phyloP scores from a whole-genome alignment of 108 stramenopile genomes.

The Nannochloropsis salina region DNA sequence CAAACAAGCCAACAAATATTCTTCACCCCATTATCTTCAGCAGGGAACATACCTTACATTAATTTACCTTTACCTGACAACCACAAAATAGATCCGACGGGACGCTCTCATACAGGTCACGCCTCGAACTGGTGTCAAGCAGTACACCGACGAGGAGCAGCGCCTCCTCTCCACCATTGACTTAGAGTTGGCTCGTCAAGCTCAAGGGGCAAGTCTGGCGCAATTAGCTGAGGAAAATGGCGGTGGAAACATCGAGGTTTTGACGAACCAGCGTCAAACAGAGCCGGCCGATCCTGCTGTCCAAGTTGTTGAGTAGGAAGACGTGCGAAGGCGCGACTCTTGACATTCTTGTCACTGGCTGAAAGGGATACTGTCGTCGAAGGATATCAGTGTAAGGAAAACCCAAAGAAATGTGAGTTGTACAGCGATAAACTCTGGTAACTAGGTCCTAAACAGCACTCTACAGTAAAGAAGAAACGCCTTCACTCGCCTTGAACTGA shows the following conservation, averaged over 20 bases:
- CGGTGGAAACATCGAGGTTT: not conserved
- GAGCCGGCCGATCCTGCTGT: not conserved
- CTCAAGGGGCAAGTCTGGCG: slow-evolving; percentile 17
- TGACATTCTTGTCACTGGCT: too few relatives aligned
- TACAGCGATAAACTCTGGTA: too few relatives aligned
- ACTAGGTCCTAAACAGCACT: too few relatives aligned
- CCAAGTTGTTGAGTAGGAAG: not conserved
- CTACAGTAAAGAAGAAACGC: too few relatives aligned
- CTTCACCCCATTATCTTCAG: too few relatives aligned
- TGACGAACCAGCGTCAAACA: slow-evolving; percentile 4
- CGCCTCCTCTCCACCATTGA: slow-evolving; percentile 9
- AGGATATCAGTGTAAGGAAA: too few relatives aligned
- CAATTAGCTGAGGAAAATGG: slow-evolving; percentile 16
- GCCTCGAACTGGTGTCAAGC: not conserved
- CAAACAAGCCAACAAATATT: too few relatives aligned
- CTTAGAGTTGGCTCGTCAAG: slow-evolving; percentile 16
- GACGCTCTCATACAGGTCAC: not conserved
- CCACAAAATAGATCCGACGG: not conserved
- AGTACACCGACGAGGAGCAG: slow-evolving; percentile 17
- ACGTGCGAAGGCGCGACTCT: too few relatives aligned
- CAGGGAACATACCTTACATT: too few relatives aligned
- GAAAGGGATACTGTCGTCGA: too few relatives aligned
- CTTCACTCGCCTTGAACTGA: too few relatives aligned
- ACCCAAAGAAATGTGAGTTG: too few relatives aligned
- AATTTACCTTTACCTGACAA: not conserved